phyloP scores from a whole-genome alignment of 2,329 filamentous ascomycete species.

The Neofusicoccum cordaticola region DNA sequence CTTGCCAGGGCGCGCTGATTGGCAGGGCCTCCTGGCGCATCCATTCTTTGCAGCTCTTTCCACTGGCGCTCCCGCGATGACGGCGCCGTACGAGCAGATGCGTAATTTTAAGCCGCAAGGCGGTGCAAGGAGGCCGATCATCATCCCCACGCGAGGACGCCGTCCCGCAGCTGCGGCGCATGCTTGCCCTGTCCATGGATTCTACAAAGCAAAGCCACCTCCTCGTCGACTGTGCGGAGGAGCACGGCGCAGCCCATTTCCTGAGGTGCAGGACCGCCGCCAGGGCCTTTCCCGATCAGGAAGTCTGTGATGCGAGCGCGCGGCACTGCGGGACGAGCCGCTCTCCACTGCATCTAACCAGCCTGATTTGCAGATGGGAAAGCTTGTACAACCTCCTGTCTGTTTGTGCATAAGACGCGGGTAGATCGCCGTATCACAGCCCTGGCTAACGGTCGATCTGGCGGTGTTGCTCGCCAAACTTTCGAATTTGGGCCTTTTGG shows the following conservation, averaged over 20 bases:
- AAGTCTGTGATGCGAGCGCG: not conserved
- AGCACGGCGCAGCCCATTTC: not conserved
- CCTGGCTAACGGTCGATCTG: not conserved
- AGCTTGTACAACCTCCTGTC: not conserved
- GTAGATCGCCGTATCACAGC: conserved; percentile 1
- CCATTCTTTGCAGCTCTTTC: not conserved
- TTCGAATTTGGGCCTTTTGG: not conserved
- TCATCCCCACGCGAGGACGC: not conserved
- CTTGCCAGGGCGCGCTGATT: not conserved
- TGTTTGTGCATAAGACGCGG: not conserved
- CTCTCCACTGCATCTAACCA: not conserved
- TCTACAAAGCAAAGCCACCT: not conserved
- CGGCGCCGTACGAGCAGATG: not conserved
- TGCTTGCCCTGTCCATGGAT: not conserved
- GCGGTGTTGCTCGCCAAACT: not conserved
- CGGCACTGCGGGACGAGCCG: conserved; percentile 1
- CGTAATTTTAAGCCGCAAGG: conserved; percentile 10
- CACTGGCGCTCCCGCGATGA: not conserved
- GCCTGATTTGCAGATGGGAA: not conserved
- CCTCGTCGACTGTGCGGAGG: not conserved
- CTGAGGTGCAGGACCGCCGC: not conserved
- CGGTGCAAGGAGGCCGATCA: not conserved
- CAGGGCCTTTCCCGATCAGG: not conserved
- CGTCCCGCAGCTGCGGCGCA: not conserved
- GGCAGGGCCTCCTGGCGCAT: not conserved